These are phyloP conservation scores for Chalciporus piperatus DNA, from an alignment of 768 basidiomycete genomes.

Conservation along the genomic window DNA sequence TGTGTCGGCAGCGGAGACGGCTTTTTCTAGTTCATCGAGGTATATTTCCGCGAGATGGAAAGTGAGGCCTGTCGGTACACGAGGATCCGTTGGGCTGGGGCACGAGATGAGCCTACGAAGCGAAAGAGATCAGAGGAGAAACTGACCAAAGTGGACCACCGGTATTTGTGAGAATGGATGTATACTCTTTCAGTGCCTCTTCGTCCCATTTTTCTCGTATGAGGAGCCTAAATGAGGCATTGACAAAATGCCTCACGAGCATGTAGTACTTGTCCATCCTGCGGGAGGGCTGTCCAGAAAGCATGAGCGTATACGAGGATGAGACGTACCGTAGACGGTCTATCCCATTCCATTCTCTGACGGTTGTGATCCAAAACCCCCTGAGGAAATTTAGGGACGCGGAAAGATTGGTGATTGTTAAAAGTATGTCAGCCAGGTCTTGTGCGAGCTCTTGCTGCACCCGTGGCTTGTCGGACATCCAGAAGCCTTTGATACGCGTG, in stretches of 20 bases:
- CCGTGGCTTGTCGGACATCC: conserved; percentile 99
- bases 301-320: background rate
- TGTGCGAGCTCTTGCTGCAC: conserved; percentile 90
- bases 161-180: conserved; percentile 57
- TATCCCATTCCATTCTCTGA: conserved; percentile 92
- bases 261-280: conserved; percentile 98
- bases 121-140: background rate
- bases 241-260: conserved; percentile 85
- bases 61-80: conserved; percentile 73
- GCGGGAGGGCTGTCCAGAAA: conserved; percentile 4
- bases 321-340: conserved; percentile 76
- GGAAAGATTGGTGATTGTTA: conserved; percentile 57
- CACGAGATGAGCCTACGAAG: conserved; percentile 6
- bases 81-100: conserved; percentile 61
- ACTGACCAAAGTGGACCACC: conserved; percentile 85
- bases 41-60: conserved; percentile 91
- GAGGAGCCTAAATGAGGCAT: conserved; percentile 81
- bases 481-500: conserved; percentile 65
- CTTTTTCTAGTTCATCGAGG: conserved; percentile 83
- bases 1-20: conserved; percentile 31
- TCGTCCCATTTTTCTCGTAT: conserved; percentile 67
- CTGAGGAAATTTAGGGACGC: conserved; percentile 73
- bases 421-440: conserved; percentile 78
- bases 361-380: conserved; percentile 89
- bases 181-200: conserved; percentile 55